Evolutionary conservation across 2,329 filamentous ascomycete genomes (phyloP).

Genomic region (Stemphylium beticola): DNA sequence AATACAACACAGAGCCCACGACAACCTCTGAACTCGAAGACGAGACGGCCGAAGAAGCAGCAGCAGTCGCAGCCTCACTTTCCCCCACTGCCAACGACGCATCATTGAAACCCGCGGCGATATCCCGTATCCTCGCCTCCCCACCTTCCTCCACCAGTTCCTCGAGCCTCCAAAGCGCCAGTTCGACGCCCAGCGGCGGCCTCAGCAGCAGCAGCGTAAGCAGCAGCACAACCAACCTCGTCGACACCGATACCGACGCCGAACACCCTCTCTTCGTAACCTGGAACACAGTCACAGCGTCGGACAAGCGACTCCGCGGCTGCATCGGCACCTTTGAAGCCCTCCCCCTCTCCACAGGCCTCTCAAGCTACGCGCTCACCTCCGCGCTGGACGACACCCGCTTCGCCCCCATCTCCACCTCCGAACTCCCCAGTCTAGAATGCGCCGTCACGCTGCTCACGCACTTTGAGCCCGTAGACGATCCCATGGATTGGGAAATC

Average conservation of each 20-base stretch:
- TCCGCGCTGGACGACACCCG: slow-evolving; percentile 67
- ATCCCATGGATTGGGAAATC: slow-evolving; percentile 83
- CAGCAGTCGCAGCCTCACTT: slow-evolving; percentile 1
- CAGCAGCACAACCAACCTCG: slow-evolving; percentile 36
- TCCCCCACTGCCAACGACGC: slow-evolving; percentile 30
- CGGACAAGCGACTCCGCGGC: slow-evolving; percentile 75
- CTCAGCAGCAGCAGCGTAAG: slow-evolving; percentile 52
- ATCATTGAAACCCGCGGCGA: slow-evolving; percentile 49
- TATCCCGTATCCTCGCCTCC: slow-evolving; percentile 53
- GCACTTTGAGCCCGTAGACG: slow-evolving; percentile 77
- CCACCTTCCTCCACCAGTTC: slow-evolving; percentile 52
- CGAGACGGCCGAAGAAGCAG: slow-evolving; percentile 1
- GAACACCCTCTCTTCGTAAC: slow-evolving; percentile 84
- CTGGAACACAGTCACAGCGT: slow-evolving; percentile 76
- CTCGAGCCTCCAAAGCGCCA: slow-evolving; percentile 56
- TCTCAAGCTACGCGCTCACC: slow-evolving; percentile 15
- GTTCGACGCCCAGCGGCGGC: slow-evolving; percentile 53
- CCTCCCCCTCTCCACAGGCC: slow-evolving; percentile 10
- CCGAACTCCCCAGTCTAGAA: slow-evolving; percentile 49
- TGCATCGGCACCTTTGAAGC: slow-evolving; percentile 79
- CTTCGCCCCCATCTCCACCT: slow-evolving; percentile 62
- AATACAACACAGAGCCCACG: slow-evolving; percentile 52
- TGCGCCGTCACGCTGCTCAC: slow-evolving; percentile 77
- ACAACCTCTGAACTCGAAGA: slow-evolving; percentile 18
- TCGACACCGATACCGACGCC: slow-evolving; percentile 42